Percentiles rank a stretch among this genome's conserved stretches.
Conservation (phyloP, 805 yeast species). For the Blastobotrys robertii region DNA sequence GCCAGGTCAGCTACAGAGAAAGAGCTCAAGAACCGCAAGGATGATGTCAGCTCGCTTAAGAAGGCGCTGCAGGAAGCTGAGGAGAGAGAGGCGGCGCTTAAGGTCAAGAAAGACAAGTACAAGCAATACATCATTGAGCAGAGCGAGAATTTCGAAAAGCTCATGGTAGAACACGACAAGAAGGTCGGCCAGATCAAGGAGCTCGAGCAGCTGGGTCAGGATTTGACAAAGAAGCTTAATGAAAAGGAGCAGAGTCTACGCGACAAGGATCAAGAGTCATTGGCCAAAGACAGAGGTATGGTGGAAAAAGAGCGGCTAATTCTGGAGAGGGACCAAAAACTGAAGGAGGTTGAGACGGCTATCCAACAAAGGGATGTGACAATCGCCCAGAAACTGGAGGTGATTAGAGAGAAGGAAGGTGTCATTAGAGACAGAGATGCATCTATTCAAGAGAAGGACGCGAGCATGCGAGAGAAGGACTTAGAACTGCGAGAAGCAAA, state of each 20-base stretch:
- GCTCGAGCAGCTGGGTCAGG: conserved; percentile 7
- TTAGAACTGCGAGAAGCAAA: too few relatives aligned
- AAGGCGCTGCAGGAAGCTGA: conserved; percentile 1
- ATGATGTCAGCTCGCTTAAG: not conserved
- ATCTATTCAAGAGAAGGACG: too few relatives aligned
- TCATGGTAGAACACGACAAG: conserved; percentile 4
- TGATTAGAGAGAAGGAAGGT: too few relatives aligned
- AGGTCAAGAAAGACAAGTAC: not conserved
- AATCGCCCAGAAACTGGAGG: too few relatives aligned
- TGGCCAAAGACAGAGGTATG: not conserved
- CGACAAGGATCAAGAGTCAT: not conserved
- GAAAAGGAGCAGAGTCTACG: conserved; percentile 2
- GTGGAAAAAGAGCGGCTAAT: conserved; percentile 1
- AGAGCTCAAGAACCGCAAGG: conserved; percentile 2
- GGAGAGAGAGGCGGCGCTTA: not conserved
- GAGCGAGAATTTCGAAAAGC: conserved; percentile 5
- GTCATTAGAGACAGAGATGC: too few relatives aligned
- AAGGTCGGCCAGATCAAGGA: conserved; percentile 2
- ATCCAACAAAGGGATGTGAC: too few relatives aligned
- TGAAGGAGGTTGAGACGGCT: not conserved
- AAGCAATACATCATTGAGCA: not conserved
- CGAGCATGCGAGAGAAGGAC: too few relatives aligned
- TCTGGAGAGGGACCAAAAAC: not conserved
- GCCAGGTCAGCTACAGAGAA: conserved; percentile 14
- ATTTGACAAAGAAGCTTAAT: conserved; percentile 3